Conservation (phyloP, 768 basidiomycete species). For the Psilocybe cyanescens region DNA sequence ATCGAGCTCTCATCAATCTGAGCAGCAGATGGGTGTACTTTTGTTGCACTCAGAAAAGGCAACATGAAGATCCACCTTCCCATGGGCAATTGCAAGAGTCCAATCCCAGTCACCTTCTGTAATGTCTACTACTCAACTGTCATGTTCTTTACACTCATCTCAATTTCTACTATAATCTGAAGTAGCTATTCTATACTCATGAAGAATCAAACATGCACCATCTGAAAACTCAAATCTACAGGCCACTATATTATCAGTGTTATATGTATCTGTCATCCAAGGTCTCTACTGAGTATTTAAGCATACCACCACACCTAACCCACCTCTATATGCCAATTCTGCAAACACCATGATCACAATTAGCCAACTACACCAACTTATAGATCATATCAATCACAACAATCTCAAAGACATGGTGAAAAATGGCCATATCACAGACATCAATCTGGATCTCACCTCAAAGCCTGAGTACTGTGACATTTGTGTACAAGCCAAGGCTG, state of each 20-base stretch:
- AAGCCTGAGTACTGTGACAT: slow-evolving; percentile 31
- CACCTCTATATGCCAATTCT: slow-evolving; percentile 5
- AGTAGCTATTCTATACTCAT: slow-evolving; percentile 20
- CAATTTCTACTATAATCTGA: slow-evolving; percentile 22
- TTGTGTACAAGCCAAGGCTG: slow-evolving; percentile 39
- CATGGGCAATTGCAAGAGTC: slow-evolving; percentile 23
- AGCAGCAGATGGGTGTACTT: slow-evolving; percentile 30
- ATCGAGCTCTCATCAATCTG: slow-evolving; percentile 24
- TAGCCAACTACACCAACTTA: slow-evolving; percentile 32
- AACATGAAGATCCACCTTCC: slow-evolving; percentile 30
- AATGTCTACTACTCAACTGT: slow-evolving; percentile 30
- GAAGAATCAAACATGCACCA: slow-evolving; percentile 14
- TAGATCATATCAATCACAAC: slow-evolving; percentile 38
- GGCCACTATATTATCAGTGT: slow-evolving; percentile 18
- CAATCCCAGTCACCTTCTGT: slow-evolving; percentile 21
- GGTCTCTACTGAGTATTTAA: slow-evolving; percentile 29
- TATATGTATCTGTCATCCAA: slow-evolving; percentile 20
- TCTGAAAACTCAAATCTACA: slow-evolving; percentile 8
- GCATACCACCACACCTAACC: neutral
- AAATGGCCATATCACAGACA: slow-evolving; percentile 31
- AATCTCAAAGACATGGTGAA: slow-evolving; percentile 29
- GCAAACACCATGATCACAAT: slow-evolving; percentile 25
- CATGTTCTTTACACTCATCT: slow-evolving; percentile 33
- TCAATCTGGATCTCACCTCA: slow-evolving; percentile 29
- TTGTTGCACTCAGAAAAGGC: slow-evolving; percentile 31